phyloP scores from a whole-genome alignment of 345 rosid species.

The Garcia nutans region DNA sequence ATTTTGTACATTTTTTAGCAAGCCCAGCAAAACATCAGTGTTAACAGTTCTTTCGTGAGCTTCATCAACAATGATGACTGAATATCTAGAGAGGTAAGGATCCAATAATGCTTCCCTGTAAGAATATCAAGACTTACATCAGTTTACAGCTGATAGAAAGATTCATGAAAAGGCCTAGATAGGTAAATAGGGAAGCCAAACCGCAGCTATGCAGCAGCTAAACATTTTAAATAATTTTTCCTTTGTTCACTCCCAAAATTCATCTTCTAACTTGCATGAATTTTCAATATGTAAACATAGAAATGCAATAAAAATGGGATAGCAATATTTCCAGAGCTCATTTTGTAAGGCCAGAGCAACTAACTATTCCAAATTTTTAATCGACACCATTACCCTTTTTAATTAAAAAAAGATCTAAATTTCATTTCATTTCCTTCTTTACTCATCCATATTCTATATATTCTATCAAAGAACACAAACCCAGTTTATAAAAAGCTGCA shows the following conservation, averaged over 20 bases:
- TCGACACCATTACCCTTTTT: too few relatives aligned
- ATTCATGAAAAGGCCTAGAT: constrained; percentile 1
- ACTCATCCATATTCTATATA: neutral
- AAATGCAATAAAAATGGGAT: too few relatives aligned
- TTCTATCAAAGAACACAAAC: neutral
- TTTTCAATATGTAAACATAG: neutral
- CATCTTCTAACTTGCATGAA: neutral
- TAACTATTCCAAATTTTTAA: too few relatives aligned
- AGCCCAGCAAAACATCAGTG: constrained; percentile 85
- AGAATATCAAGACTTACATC: constrained; percentile 15
- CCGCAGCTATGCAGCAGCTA: neutral
- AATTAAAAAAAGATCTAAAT: too few relatives aligned
- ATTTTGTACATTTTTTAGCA: constrained; percentile 70
- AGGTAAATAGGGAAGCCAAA: neutral
- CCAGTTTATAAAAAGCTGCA: neutral
- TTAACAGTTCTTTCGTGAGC: constrained; percentile 96
- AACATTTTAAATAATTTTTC: neutral
- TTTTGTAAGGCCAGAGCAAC: too few relatives aligned
- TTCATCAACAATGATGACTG: constrained; percentile 83
- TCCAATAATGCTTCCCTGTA: constrained; percentile 85
- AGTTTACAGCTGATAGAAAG: constrained; percentile 16
- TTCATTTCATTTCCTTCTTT: too few relatives aligned
- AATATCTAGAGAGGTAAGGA: constrained; percentile 78
- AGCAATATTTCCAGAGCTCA: too few relatives aligned
- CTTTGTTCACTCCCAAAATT: neutral